Percentiles rank a stretch among this genome's conserved stretches.
Evolutionary conservation across 2,329 filamentous ascomycete species (phyloP).

Genomic region (Chalaropsis ovoidea): DNA sequence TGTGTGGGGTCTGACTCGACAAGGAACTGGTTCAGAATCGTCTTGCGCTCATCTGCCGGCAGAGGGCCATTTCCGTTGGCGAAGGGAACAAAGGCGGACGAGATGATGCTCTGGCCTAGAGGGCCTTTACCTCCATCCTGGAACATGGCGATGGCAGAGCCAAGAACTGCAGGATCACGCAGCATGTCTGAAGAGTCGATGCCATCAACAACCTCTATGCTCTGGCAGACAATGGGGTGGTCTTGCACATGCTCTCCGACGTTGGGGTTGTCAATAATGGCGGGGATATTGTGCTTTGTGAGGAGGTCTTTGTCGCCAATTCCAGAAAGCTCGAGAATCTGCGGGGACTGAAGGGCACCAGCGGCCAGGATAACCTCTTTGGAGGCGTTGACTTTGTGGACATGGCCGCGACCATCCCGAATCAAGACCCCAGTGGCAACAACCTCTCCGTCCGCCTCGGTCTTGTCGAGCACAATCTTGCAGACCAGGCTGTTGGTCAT

Average conservation of each 20-base stretch:
- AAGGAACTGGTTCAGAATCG: constrained; percentile 28
- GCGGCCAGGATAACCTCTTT: constrained; percentile 43
- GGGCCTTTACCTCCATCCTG: constrained; percentile 31
- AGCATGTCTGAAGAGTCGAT: constrained; percentile 30
- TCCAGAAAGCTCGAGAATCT: constrained; percentile 44
- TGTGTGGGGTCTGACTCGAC: constrained; percentile 26
- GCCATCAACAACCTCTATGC: constrained; percentile 36
- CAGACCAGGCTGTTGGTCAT: constrained; percentile 32
- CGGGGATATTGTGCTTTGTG: constrained; percentile 36
- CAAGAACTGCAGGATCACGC: constrained; percentile 31
- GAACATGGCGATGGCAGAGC: constrained; percentile 33
- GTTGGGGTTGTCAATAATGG: constrained; percentile 43
- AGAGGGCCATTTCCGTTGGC: constrained; percentile 30
- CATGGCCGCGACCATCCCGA: constrained; percentile 14
- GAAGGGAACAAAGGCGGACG: constrained; percentile 33
- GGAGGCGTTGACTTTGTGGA: constrained; percentile 30
- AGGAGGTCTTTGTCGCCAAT: constrained; percentile 39
- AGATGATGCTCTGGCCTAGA: constrained; percentile 36
- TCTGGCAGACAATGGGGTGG: constrained; percentile 33
- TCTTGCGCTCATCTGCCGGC: constrained; percentile 27
- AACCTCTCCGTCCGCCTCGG: constrained; percentile 28
- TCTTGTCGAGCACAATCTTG: constrained; percentile 31
- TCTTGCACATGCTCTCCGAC: constrained; percentile 52
- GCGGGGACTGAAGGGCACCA: constrained; percentile 43
- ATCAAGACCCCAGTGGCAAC: constrained; percentile 32